These are phyloP conservation scores for Cordyceps pruinosa DNA, from an alignment of 2,329 filamentous ascomycete genomes.

Conservation along the genomic window DNA sequence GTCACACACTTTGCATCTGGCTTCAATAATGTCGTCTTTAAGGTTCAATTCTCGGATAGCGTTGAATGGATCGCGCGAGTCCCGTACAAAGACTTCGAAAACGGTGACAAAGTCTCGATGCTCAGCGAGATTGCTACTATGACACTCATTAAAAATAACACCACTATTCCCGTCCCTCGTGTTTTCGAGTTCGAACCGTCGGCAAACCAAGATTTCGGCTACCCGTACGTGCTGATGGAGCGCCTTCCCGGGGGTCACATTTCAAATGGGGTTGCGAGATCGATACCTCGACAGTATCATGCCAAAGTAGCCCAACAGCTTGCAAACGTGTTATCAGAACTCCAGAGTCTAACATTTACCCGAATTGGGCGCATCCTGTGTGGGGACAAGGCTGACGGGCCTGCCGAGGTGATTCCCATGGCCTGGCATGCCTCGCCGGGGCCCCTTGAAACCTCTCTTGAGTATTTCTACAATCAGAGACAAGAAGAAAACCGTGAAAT, in stretches of 20 bases:
- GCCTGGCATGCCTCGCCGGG: conserved; percentile 18
- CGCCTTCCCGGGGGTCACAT: conserved; percentile 17
- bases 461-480: conserved; percentile 23
- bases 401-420: conserved; percentile 20
- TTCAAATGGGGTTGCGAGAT: conserved; percentile 11
- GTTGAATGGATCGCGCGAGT: conserved; percentile 22
- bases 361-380: conserved; percentile 23
- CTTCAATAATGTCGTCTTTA: conserved; percentile 21
- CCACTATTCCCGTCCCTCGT: conserved; percentile 19
- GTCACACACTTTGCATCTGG: conserved; percentile 16
- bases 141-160: conserved; percentile 18
- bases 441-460: conserved; percentile 22
- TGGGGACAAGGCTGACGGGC: conserved; percentile 19
- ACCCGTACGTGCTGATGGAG: conserved; percentile 23
- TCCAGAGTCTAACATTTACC: conserved; percentile 21
- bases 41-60: conserved; percentile 22
- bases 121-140: conserved; percentile 25
- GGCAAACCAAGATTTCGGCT: conserved; percentile 19
- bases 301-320: conserved; percentile 22
- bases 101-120: conserved; percentile 17
- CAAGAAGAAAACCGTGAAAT: conserved; percentile 20
- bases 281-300: conserved; percentile 17
- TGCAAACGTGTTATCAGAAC: conserved; percentile 19
- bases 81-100: conserved; percentile 15
- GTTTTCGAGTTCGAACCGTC: conserved; percentile 19